These are phyloP conservation scores for Ogataea zsoltii DNA, from an alignment of 805 yeast genomes.

Conservation along the genomic window DNA sequence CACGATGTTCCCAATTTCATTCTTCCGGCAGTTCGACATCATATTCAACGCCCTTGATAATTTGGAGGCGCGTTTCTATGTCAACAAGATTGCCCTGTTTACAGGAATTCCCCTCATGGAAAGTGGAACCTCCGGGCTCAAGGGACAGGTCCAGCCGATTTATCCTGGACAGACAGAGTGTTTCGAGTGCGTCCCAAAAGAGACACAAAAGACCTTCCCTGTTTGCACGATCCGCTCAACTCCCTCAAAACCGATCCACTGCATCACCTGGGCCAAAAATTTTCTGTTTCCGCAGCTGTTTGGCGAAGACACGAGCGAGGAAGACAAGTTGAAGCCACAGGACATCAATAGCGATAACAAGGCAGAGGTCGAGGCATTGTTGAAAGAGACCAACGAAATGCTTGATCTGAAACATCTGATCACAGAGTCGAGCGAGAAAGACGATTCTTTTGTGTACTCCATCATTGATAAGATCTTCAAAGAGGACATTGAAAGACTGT, in stretches of 20 bases:
- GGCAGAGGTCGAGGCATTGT: constrained; percentile 62
- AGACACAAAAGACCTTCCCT: constrained; percentile 87
- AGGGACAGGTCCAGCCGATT: constrained; percentile 94
- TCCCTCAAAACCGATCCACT: constrained; percentile 94
- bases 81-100: constrained; percentile 78
- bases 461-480: constrained; percentile 64
- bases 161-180: constrained; percentile 83
- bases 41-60: constrained; percentile 94
- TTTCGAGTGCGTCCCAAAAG: constrained; percentile 87
- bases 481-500: constrained; percentile 75
- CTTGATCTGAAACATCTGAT: constrained; percentile 47
- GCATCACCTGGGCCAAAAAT: constrained; percentile 96
- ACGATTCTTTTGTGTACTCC: constrained; percentile 36
- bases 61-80: constrained; percentile 87
- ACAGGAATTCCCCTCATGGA: constrained; percentile 79
- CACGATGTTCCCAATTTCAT: constrained; percentile 63
- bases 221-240: constrained; percentile 97
- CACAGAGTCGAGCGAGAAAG: constrained; percentile 18
- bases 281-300: constrained; percentile 83
- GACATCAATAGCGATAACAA: constrained; percentile 63
- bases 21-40: constrained; percentile 76
- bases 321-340: constrained; percentile 29
- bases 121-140: constrained; percentile 92
- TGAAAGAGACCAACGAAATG: constrained; percentile 68
- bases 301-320: constrained; percentile 44